A percentile compares a stretch with the other conserved stretches of the same genome.
Conservation (phyloP, 345 rosid species). For the Eucalyptus viminalis region DNA sequence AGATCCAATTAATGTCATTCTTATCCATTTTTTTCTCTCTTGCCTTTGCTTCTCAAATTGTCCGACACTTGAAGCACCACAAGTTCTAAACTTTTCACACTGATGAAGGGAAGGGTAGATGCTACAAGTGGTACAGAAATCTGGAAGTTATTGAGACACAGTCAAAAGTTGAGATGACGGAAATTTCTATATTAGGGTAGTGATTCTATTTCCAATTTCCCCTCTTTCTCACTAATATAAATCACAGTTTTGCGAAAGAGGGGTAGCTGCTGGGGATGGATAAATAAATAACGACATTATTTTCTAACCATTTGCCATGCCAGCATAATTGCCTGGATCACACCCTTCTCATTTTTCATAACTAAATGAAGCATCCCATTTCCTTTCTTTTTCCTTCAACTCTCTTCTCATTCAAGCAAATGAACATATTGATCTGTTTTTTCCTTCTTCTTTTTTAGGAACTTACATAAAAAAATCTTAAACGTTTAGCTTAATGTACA, state of each 20-base stretch:
- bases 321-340: too few species aligned
- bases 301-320: too few species aligned
- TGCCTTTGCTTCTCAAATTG: background rate
- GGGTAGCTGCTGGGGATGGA: too few species aligned
- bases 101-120: background rate
- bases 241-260: background rate
- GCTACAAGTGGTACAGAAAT: background rate
- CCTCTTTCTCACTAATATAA: background rate
- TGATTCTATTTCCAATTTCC: background rate
- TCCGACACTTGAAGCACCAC: accelerated
- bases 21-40: background rate
- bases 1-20: background rate
- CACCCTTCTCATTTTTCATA: too few species aligned
- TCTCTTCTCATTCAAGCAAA: background rate
- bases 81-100: background rate
- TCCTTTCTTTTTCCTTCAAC: background rate
- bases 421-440: accelerated
- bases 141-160: background rate
- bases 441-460: accelerated
- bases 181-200: background rate
- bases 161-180: background rate
- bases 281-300: too few species aligned
- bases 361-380: too few species aligned
- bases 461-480: background rate
- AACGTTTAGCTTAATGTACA: accelerated